Evolutionary conservation across 2,329 filamentous ascomycete species (phyloP), one percentile per base, ranked within the genome.

Genomic region (Fusarium concolor): DNA sequence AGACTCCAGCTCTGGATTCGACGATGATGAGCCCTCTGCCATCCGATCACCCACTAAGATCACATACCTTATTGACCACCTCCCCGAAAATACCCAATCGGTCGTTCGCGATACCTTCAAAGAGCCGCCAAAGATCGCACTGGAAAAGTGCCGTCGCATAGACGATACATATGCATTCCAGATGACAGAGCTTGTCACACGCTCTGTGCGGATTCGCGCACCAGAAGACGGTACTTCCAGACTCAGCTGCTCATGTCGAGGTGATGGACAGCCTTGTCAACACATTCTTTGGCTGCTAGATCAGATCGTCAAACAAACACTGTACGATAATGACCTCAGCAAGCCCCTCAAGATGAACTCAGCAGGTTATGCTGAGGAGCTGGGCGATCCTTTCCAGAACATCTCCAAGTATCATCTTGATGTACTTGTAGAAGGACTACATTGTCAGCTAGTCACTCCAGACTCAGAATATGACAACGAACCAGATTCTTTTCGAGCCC

Each of bases 201-300:
- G 83, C 12, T 84, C 83, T 18, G 79, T 88, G 41, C 81, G 85
- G 39, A 84, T 86, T 29, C 82, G 82, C 3, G 77, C 79, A 3
- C 72, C 78, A 0, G 74, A 74, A 29, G 81, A 81, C 62, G 79
- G 73, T 33, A 79, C 78, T 46, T 76, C 82, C 3, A 72, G 71
- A 2, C 80, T 86, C 6, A 79, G 74, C 18, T 88, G 86, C 75
- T 84, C 82, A 28, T 87, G 85, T 62, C 73, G 69, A 42, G 68
- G 70, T n/a, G 64, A 69, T 44, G 67, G 70, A 46, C 66, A 72
- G 35, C 83, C 82, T 0, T 87, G 86, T 71, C 78, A 81, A 12
- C 86, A 88, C 62, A 75, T 86, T 29, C 73, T 88, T 28, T 87
- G 85, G 85, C 78, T 88, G 15, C 80, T 86, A 46, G 86, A 88